A percentile compares a stretch with the other conserved stretches of the same genome.
phyloP scores from a whole-genome alignment of 352 stramenopile species.

The Pythium insidiosum region DNA sequence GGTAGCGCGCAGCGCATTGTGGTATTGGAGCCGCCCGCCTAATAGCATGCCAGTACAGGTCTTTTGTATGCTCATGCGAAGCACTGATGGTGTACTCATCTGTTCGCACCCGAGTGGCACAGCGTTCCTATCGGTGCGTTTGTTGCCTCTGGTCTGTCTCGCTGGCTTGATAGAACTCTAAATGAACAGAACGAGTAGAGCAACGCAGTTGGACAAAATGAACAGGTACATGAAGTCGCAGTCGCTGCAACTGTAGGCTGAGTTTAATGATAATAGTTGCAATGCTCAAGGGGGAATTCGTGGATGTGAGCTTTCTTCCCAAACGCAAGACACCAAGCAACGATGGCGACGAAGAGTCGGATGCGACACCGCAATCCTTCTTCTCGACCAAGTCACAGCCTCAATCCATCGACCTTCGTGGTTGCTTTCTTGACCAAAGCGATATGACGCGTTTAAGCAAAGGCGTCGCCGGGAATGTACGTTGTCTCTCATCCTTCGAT shows the following conservation, averaged over 20 bases:
- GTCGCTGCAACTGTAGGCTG: too few species aligned
- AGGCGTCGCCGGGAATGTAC: conserved; percentile 46
- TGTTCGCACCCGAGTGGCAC: conserved; percentile 30
- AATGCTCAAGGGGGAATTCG: neutral
- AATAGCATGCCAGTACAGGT: conserved; percentile 17
- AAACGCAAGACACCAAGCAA: neutral
- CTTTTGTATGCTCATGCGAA: conserved; percentile 27
- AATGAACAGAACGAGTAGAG: too few species aligned
- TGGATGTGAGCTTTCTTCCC: neutral
- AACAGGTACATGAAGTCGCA: too few species aligned
- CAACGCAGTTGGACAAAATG: too few species aligned
- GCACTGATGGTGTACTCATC: conserved; percentile 41
- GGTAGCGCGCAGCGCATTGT: conserved; percentile 10
- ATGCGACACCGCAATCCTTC: neutral
- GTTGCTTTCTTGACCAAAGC: conserved; percentile 33
- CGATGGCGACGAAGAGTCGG: neutral
- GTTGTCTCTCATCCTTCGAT: conserved; percentile 1
- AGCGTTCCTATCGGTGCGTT: conserved; percentile 38
- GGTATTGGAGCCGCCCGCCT: neutral
- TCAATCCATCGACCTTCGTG: conserved; percentile 37
- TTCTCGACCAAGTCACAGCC: neutral
- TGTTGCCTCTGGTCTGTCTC: neutral
- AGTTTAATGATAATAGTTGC: too few species aligned
- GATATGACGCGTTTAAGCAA: conserved; percentile 31
- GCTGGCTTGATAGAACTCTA: too few species aligned